Evolutionary conservation across 31 red algal genomes (phyloP).

Genomic region (Pterothamnion heteromorphum): DNA sequence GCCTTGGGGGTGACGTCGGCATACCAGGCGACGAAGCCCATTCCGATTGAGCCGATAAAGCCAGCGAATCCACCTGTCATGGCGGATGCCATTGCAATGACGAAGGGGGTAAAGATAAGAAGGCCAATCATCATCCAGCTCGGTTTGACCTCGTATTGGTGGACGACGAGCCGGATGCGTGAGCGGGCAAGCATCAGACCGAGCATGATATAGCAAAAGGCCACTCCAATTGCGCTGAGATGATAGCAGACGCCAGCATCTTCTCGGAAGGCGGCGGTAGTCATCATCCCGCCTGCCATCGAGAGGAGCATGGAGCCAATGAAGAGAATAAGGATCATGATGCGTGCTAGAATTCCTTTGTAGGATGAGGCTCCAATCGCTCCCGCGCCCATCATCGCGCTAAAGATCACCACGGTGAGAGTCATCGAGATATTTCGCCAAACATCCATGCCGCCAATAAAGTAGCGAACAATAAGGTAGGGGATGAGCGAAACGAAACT

Average conservation of each 20-base stretch:
- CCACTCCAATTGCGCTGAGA: background rate
- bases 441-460: background rate
- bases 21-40: background rate
- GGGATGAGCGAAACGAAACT: background rate
- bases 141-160: slow-evolving; percentile 1
- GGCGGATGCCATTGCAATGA: background rate
- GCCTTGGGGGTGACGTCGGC: background rate
- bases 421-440: background rate
- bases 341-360: background rate
- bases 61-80: background rate
- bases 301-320: background rate
- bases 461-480: background rate
- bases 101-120: background rate
- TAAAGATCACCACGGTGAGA: background rate
- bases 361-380: background rate
- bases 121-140: background rate
- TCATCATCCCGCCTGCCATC: background rate
- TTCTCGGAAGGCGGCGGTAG: background rate
- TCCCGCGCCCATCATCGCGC: background rate
- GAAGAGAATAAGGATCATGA: background rate
- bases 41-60: background rate
- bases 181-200: background rate
- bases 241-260: background rate
- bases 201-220: background rate
- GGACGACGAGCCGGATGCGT: background rate